Percentiles rank a stretch among this genome's conserved stretches.
Conservation (phyloP, 495 filamentous ascomycete genomes). For the Penicillium pulvis region DNA sequence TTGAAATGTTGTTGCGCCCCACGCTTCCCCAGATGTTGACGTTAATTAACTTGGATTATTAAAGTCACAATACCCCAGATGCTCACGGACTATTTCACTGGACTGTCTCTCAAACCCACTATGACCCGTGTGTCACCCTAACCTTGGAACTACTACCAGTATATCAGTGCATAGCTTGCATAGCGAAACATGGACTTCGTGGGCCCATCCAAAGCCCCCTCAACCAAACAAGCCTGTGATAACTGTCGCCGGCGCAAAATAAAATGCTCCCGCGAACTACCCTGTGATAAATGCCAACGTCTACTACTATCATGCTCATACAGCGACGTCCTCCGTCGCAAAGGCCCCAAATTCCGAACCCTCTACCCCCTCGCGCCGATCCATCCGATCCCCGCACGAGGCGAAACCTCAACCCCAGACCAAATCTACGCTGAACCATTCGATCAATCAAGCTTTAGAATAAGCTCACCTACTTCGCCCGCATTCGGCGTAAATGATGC, state of each 20-base stretch:
- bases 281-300: conserved; percentile 49
- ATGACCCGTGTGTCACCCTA: background rate
- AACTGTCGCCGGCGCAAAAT: conserved; percentile 50
- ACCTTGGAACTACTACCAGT: background rate
- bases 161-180: background rate
- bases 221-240: conserved; percentile 45
- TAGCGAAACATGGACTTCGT: background rate
- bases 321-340: conserved; percentile 45
- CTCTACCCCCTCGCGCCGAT: conserved; percentile 47
- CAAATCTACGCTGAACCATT: conserved; percentile 11
- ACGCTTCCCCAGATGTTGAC: conserved; percentile 2
- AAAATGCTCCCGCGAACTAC: conserved; percentile 46
- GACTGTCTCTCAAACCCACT: background rate
- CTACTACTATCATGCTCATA: conserved; percentile 50
- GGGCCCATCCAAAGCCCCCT: conserved; percentile 1
- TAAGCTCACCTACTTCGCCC: conserved; percentile 35
- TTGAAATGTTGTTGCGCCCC: background rate
- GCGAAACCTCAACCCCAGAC: conserved; percentile 15
- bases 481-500: conserved; percentile 28
- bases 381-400: conserved; percentile 36
- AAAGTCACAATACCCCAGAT: background rate
- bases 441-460: conserved; percentile 17
- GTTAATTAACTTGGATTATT: background rate
- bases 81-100: no score
- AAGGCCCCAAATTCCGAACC: conserved; percentile 49